These are phyloP conservation scores for Tetracentron sinense DNA, from an alignment of 164 flowering plant genomes.

Conservation along the genomic window DNA sequence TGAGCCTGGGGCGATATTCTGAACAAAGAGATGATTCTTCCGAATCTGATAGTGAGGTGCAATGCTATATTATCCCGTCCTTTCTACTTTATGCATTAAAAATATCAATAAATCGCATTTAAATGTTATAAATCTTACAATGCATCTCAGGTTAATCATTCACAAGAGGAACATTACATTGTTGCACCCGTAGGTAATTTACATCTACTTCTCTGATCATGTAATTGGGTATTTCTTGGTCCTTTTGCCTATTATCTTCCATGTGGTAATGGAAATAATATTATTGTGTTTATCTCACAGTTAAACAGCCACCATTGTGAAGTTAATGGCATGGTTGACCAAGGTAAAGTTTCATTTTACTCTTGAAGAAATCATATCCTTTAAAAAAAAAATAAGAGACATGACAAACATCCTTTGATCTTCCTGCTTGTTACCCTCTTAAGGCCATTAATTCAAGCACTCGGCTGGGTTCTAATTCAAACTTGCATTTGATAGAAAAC, in stretches of 20 bases:
- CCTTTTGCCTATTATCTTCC: neutral
- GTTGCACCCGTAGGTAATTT: conserved; percentile 67
- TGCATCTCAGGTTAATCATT: conserved; percentile 43
- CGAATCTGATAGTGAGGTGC: conserved; percentile 77
- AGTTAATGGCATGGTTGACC: conserved; percentile 40
- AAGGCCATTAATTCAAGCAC: too few relatives aligned
- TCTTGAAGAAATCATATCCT: neutral
- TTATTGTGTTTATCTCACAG: conserved; percentile 36
- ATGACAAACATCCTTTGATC: neutral
- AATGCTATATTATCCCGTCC: too few relatives aligned
- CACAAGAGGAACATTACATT: conserved; percentile 52
- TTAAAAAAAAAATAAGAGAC: too few relatives aligned
- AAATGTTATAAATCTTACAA: too few relatives aligned
- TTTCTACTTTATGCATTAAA: too few relatives aligned
- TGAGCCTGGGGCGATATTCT: conserved; percentile 73
- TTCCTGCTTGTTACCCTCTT: too few relatives aligned
- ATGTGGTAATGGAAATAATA: conserved; percentile 8
- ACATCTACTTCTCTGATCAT: neutral
- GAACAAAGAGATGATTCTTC: conserved; percentile 39
- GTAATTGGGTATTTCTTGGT: neutral
- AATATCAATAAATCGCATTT: neutral
- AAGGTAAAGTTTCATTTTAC: conserved; percentile 34
- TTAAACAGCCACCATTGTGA: conserved; percentile 26
- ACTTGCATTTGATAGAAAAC: too few relatives aligned
- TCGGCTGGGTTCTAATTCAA: too few relatives aligned